Evolutionary conservation across 192 early-diverging fungal species (phyloP).

Genomic region (Entomortierella chlamydospora): DNA sequence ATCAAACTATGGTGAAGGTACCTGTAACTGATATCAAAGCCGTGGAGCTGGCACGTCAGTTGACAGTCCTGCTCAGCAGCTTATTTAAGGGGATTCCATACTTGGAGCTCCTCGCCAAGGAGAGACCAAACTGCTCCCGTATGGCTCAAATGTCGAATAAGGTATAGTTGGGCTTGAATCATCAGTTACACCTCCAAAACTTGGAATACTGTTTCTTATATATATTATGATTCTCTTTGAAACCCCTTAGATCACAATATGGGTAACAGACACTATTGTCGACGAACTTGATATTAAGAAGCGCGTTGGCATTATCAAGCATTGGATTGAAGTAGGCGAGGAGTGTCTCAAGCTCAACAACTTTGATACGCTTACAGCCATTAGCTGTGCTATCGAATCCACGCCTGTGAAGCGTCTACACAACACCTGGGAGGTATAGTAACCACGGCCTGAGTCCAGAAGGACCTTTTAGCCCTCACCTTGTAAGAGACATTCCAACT

Average conservation of each 20-base stretch:
- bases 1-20: constrained; percentile 40
- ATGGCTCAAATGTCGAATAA: constrained; percentile 79
- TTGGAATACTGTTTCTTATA: background rate
- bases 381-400: constrained; percentile 43
- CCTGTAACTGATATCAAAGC: constrained; percentile 78
- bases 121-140: constrained; percentile 60
- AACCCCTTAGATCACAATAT: constrained; percentile 23
- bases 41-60: constrained; percentile 83
- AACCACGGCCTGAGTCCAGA: background rate
- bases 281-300: constrained; percentile 75
- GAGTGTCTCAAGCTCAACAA: constrained; percentile 50
- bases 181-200: background rate
- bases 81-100: constrained; percentile 77
- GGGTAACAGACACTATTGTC: constrained; percentile 80
- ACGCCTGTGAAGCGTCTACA: constrained; percentile 36
- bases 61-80: constrained; percentile 83
- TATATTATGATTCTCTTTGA: background rate
- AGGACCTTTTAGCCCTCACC: background rate
- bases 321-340: constrained; percentile 83
- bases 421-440: constrained; percentile 52
- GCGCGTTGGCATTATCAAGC: constrained; percentile 74
- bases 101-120: constrained; percentile 78
- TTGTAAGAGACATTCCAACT: background rate
- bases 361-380: constrained; percentile 45
- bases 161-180: constrained; percentile 59